Conservation (phyloP, 495 filamentous ascomycete species). For the Opeltia flavorubescens region DNA sequence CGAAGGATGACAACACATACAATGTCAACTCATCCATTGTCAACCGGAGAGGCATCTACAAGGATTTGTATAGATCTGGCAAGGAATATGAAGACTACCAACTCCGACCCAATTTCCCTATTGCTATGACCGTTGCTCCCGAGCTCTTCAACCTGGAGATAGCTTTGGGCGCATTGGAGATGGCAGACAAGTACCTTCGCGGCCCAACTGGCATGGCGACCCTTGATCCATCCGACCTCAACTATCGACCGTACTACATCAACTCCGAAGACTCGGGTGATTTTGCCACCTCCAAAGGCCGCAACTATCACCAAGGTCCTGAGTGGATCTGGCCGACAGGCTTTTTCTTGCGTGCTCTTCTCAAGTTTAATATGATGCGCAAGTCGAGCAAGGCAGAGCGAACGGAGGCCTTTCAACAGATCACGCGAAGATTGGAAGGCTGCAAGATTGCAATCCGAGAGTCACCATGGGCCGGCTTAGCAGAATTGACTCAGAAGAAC, state of each 20-base stretch:
- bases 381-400: conserved; percentile 46
- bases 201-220: conserved; percentile 94
- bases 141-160: conserved; percentile 67
- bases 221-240: conserved; percentile 77
- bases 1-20: conserved; percentile 56
- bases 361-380: conserved; percentile 76
- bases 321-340: conserved; percentile 99
- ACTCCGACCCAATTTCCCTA: conserved; percentile 82
- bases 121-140: conserved; percentile 89
- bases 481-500: conserved; percentile 84
- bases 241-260: conserved; percentile 87
- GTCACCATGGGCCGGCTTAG: conserved; percentile 80
- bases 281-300: conserved; percentile 79
- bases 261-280: conserved; percentile 87
- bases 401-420: conserved; percentile 84
- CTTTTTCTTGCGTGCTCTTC: conserved; percentile 79
- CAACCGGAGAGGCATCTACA: conserved; percentile 91
- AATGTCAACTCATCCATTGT: conserved; percentile 66
- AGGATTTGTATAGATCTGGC: conserved; percentile 81
- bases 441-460: conserved; percentile 67
- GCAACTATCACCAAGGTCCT: conserved; percentile 96
- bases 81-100: conserved; percentile 98
- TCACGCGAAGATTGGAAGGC: conserved; percentile 65
- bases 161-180: conserved; percentile 60
- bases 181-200: conserved; percentile 63